A percentile compares a stretch with the other conserved stretches of the same genome.
Evolutionary conservation across 177 flowering plant species (phyloP).

Genomic region (Vitis hybrid): DNA sequence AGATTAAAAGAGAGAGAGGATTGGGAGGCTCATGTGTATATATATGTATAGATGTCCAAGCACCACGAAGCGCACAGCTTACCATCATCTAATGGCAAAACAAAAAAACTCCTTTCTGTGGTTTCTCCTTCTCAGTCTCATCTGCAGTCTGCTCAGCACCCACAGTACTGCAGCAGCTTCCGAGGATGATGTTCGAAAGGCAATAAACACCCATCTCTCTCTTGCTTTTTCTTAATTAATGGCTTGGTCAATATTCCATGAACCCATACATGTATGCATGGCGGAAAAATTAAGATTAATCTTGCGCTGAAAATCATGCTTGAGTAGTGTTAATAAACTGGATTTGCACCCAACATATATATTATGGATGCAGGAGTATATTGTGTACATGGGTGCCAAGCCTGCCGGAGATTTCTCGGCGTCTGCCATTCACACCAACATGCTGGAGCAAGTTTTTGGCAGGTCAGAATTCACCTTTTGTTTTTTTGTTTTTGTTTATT

Average conservation of each 20-base stretch:
- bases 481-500: too few relatives aligned
- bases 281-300: background rate
- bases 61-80: background rate
- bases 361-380: slow-evolving; percentile 30
- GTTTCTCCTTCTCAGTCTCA: slow-evolving; percentile 13
- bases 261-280: background rate
- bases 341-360: background rate
- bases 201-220: slow-evolving; percentile 5
- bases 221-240: background rate
- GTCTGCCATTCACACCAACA: slow-evolving; percentile 28
- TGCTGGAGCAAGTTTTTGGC: slow-evolving; percentile 40
- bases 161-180: slow-evolving; percentile 6
- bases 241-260: too few relatives aligned
- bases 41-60: too few relatives aligned
- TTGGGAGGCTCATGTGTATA: too few relatives aligned
- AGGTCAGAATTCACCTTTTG: slow-evolving; percentile 27
- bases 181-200: slow-evolving; percentile 24
- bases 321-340: background rate
- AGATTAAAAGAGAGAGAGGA: too few relatives aligned
- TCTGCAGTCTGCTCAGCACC: background rate
- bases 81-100: background rate
- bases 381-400: slow-evolving; percentile 55
- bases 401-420: slow-evolving; percentile 30
- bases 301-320: too few relatives aligned
- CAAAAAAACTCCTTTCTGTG: background rate